Base-by-base conservation (phyloP, 2,329 filamentous ascomycete genomes). In the Neofusicoccum sp. region DNA sequence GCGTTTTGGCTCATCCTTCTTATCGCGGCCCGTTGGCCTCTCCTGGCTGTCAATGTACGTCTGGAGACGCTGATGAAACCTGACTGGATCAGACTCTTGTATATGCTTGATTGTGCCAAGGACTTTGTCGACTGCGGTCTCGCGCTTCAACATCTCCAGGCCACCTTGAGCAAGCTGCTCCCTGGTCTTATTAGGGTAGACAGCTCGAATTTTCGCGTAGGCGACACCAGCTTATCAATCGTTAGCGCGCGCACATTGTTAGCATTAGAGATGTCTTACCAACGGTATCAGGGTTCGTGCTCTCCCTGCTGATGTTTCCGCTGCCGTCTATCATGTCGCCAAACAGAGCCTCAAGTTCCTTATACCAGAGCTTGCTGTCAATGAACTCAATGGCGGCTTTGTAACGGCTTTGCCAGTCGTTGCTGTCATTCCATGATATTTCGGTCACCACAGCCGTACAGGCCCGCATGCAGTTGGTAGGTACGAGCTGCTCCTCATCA, bases 381-480 rank as follows among this genome's bases (percentile, higher is more conserved):
- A 89, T 82, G 68, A 88, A 89, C 56, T 87, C 82, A 11, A 89
- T 79, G 52, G 86, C 81, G 0, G 84, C 86, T 1, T 76, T 73
- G 66, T 88, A 89, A 63, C 70, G 76, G 6, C 67, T 66, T 4
- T 49, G 58, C 0, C 76, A 71, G 4, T 80, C 70, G 0, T 77
- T 69, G 6, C 75, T 80, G 29, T 79, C 14, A 56, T 88, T 88
- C 72, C 80, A 88, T 0, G 81, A 81, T 1, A 89, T 79, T 67
- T 89, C 85, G 0, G 85, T 89, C 0, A 87, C 80, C 0, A 85
- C 83, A 0, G 85, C 85, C 0, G 86, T 89, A 63, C 85, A 88
- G 0, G 86, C 86, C 33, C 84, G 76, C 81, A 88, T 84, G 69
- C 85, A 85, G 66, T 84, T 85, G 0, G 83, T 85, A 0, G 82